Conservation (phyloP, 208 protist genomes). For the Trypanosoma brucei region DNA sequence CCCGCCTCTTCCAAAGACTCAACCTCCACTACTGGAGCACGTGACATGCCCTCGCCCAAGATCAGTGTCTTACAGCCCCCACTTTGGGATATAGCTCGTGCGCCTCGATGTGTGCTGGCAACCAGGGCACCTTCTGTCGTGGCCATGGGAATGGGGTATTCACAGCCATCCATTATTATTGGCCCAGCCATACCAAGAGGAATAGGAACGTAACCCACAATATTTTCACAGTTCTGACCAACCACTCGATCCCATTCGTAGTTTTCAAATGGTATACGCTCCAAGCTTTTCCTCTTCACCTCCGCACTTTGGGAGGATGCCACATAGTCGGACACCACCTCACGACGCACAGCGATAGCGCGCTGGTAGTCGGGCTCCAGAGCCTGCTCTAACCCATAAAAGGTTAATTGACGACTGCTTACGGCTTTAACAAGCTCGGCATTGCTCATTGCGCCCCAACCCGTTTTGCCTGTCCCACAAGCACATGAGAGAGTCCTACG, state of each 20-base stretch:
- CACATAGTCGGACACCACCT: conserved; percentile 52
- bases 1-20: conserved; percentile 67
- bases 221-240: conserved; percentile 95
- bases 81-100: conserved; percentile 89
- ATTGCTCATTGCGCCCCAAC: conserved; percentile 62
- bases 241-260: conserved; percentile 90
- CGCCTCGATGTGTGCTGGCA: conserved; percentile 94
- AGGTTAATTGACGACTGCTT: conserved; percentile 65
- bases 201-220: conserved; percentile 95
- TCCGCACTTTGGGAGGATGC: conserved; percentile 4
- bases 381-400: conserved; percentile 83
- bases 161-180: conserved; percentile 89
- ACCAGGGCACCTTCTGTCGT: conserved; percentile 98
- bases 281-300: conserved; percentile 42
- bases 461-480: conserved; percentile 15
- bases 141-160: conserved; percentile 93
- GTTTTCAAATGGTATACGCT: conserved; percentile 79
- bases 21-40: conserved; percentile 93
- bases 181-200: conserved; percentile 95
- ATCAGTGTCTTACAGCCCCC: conserved; percentile 89
- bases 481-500: conserved; percentile 16
- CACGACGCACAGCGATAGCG: conserved; percentile 78
- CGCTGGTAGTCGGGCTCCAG: conserved; percentile 85
- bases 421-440: conserved; percentile 73
- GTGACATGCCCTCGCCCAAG: conserved; percentile 95